Conservation (phyloP, 140 eudicot genomes). For the Stevia rebaudiana region DNA sequence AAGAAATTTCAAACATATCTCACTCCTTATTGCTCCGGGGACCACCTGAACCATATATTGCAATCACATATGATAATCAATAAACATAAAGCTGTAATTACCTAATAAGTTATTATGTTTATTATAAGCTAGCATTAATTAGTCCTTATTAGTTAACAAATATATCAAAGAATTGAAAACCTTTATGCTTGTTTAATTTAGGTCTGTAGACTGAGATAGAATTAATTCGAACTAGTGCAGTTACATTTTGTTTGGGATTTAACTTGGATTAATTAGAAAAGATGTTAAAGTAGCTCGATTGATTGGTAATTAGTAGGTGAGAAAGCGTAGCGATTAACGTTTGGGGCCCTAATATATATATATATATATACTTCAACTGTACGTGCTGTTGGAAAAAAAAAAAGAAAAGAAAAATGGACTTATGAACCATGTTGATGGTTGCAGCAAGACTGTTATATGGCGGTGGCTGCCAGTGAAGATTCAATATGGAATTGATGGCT, state of each 20-base stretch:
- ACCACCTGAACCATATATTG: slow-evolving; percentile 34
- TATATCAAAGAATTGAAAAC: not conserved
- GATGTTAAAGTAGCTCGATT: not conserved
- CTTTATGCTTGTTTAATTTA: not conserved
- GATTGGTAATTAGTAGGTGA: not conserved
- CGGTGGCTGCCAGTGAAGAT: too few relatives aligned
- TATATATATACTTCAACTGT: not conserved
- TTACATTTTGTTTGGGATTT: not conserved
- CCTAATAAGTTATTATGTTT: not conserved
- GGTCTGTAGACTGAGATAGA: not conserved
- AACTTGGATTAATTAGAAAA: not conserved
- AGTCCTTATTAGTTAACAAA: too few relatives aligned
- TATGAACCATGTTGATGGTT: too few relatives aligned
- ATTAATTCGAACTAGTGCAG: not conserved
- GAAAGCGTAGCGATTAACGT: not conserved
- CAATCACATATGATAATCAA: slow-evolving; percentile 7
- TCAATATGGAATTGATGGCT: too few relatives aligned
- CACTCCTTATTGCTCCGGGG: slow-evolving; percentile 41
- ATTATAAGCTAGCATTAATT: too few relatives aligned
- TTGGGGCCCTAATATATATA: not conserved
- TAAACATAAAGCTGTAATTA: not conserved
- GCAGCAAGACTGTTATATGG: too few relatives aligned
- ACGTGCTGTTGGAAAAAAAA: too few relatives aligned
- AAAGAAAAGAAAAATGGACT: too few relatives aligned
- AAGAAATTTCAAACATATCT: slow-evolving; percentile 39